Percentiles rank a stretch among this genome's conserved stretches.
phyloP scores from a whole-genome alignment of 495 filamentous ascomycete species.

The Neurospora discreta region DNA sequence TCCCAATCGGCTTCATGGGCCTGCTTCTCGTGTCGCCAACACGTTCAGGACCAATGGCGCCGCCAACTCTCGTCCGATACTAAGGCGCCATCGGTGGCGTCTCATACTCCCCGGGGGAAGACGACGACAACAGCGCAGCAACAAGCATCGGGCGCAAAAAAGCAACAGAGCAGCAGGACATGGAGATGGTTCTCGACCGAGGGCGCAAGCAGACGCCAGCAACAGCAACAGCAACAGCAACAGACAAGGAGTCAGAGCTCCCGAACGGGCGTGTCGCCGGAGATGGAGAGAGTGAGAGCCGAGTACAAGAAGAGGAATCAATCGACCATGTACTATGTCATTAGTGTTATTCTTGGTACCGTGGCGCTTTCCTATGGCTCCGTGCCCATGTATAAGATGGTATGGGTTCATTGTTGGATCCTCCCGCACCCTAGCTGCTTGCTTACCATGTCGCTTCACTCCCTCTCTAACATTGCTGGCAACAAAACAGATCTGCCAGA shows the following conservation, averaged over 20 bases:
- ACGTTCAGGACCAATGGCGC: not conserved
- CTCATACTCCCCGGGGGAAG: not conserved
- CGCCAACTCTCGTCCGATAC: not conserved
- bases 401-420: conserved; percentile 22
- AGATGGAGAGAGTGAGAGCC: conserved; percentile 44
- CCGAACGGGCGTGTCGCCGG: conserved; percentile 19
- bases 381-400: conserved; percentile 97
- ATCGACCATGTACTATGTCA: conserved; percentile 58
- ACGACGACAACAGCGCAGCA: not conserved
- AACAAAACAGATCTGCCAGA: conserved; percentile 71
- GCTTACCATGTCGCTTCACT: not conserved
- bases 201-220: conserved; percentile 3
- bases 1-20: not conserved
- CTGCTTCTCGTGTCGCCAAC: conserved; percentile 6
- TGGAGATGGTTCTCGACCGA: conserved; percentile 13
- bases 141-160: conserved; percentile 14
- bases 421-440: not conserved
- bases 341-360: conserved; percentile 80
- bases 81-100: not conserved
- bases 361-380: conserved; percentile 90
- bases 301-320: conserved; percentile 48
- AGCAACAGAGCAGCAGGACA: conserved; percentile 4
- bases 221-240: conserved; percentile 10
- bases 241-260: not conserved
- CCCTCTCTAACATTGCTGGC: not conserved